Conservation (phyloP, 2,329 filamentous ascomycete species). For the Lachnellula suecica region DNA sequence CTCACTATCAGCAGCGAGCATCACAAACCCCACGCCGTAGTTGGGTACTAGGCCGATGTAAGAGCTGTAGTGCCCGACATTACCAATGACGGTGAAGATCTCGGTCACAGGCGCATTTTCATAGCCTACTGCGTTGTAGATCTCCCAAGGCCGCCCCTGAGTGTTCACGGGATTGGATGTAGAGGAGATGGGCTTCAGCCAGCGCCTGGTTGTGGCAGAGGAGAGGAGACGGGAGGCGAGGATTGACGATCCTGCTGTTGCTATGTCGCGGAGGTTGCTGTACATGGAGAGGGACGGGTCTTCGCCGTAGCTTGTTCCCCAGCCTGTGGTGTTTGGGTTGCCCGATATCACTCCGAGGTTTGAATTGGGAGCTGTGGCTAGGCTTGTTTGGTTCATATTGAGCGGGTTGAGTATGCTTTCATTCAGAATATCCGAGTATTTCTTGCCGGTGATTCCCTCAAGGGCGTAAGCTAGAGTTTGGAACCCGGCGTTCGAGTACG, state of each 20-base stretch:
- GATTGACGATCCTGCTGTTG: slow-evolving; percentile 1
- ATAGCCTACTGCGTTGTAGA: neutral
- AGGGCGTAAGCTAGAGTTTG: neutral
- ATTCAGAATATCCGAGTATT: neutral
- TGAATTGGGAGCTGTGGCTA: neutral
- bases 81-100: slow-evolving; percentile 2
- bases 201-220: neutral
- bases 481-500: neutral
- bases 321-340: neutral
- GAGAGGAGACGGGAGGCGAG: slow-evolving; percentile 4
- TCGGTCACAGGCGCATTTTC: neutral
- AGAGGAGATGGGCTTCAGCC: slow-evolving; percentile 5
- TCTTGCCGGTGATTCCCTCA: neutral
- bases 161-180: neutral
- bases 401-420: neutral
- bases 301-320: neutral
- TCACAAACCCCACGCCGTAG: slow-evolving; percentile 4
- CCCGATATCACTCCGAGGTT: neutral
- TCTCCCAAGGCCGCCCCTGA: slow-evolving; percentile 8
- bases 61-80: neutral
- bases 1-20: slow-evolving; percentile 6
- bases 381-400: neutral
- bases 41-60: slow-evolving; percentile 5
- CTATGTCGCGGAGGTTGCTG: neutral
- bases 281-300: neutral